Evolutionary conservation across 305 asterid species (phyloP), one percentile per base, ranked within the genome.

Genomic region (Galium porrigens): DNA sequence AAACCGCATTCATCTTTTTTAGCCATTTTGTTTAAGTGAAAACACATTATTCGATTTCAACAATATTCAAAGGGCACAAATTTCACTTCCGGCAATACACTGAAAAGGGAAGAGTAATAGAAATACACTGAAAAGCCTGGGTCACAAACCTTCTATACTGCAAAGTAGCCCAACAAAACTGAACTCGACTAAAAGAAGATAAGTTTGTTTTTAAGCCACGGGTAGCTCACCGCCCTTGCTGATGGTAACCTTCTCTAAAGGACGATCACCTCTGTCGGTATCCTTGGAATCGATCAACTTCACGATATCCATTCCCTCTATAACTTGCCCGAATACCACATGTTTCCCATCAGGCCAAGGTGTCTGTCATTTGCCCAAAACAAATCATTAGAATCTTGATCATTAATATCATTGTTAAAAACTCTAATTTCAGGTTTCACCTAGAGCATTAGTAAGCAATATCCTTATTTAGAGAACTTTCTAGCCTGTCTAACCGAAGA

Each of bases 241-340:
- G 68, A 92, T 72, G 29, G 84, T 84, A 17, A 89, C 96, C 81
- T 84, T 83, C 86, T 79, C 80, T 49, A 30, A 53, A 39, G 99
- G 99, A 17, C 94, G 88, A 68, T 92, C 99, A 46, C 97, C 99
- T 78, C 99, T 77, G 79, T 89, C 99, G 0, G 99, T 89, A 54
- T 83, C 88, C 74, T 83, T 95, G 2, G 86, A 78, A 61, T 92
- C 99, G 6, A 92, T 80, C 71, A 73, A 55, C 78, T 70, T 82
- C 20, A 89, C 94, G 20, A 87, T 36, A 53, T 92, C 97, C 95
- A 92, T 82, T 70, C 99, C 97, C 73, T 92, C 97, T 73, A 92
- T 58, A 62, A 92, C 97, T 82, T 92, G 99, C 74, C 99, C 99
- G 33, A 92, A 92, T 68, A 92, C 99, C 30, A 89, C 97, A 53